phyloP scores from a whole-genome alignment of 192 early-diverging fungal species.

The Coemansia sp. region DNA sequence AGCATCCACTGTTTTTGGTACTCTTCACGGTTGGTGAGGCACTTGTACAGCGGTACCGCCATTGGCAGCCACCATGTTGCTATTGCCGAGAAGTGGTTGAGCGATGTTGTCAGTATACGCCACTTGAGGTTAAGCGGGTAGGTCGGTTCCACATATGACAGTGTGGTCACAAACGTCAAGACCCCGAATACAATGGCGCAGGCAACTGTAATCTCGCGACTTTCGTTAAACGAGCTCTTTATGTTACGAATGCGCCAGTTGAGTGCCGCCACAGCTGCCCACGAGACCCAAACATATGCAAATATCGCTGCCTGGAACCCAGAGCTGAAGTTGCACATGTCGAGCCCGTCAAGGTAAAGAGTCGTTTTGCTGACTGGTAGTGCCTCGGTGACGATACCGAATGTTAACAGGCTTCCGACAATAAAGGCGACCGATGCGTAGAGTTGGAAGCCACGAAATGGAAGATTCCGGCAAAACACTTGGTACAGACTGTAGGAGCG shows the following conservation, averaged over 20 bases:
- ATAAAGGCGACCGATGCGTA: slow-evolving; percentile 3
- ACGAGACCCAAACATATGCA: slow-evolving; percentile 38
- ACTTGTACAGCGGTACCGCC: slow-evolving; percentile 33
- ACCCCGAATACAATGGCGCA: slow-evolving; percentile 30
- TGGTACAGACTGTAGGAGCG: slow-evolving; percentile 10
- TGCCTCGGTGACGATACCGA: slow-evolving; percentile 35
- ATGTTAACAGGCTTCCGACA: slow-evolving; percentile 15
- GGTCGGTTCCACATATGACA: slow-evolving; percentile 28
- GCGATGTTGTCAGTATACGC: slow-evolving; percentile 34
- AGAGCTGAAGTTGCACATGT: slow-evolving; percentile 34
- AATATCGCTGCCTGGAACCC: slow-evolving; percentile 43
- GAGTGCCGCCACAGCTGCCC: slow-evolving; percentile 25
- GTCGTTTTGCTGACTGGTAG: slow-evolving; percentile 17
- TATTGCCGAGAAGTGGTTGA: slow-evolving; percentile 37
- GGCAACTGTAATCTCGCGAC: slow-evolving; percentile 28
- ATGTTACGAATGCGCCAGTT: slow-evolving; percentile 52
- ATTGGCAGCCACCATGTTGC: slow-evolving; percentile 48
- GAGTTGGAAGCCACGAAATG: background rate
- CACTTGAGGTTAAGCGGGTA: slow-evolving; percentile 24
- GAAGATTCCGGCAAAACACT: background rate
- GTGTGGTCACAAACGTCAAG: slow-evolving; percentile 33
- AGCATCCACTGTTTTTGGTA: slow-evolving; percentile 29
- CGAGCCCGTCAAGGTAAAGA: slow-evolving; percentile 16
- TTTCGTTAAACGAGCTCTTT: slow-evolving; percentile 56
- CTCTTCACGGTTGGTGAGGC: slow-evolving; percentile 20